Percentiles rank a stretch among this genome's conserved stretches.
These are phyloP conservation scores for Talaromyces marneffei DNA, from an alignment of 2,329 filamentous ascomycete genomes.

Conservation along the genomic window DNA sequence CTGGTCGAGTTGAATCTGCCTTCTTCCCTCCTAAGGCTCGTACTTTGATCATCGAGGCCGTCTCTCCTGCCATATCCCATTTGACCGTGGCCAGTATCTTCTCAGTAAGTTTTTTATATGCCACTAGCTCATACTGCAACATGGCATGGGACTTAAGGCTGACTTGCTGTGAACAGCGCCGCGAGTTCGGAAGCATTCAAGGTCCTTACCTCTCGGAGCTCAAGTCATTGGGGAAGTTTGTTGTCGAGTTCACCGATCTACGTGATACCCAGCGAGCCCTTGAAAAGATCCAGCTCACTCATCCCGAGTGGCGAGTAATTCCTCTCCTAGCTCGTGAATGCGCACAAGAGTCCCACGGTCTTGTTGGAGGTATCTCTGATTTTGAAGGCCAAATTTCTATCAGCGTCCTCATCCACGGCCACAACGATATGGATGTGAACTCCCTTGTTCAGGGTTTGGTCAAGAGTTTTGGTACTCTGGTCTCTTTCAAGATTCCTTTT, in stretches of 20 bases:
- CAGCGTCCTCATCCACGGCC: constrained; percentile 40
- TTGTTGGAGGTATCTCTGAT: constrained; percentile 30
- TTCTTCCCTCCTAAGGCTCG: constrained; percentile 18
- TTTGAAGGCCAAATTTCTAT: constrained; percentile 54
- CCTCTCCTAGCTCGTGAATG: constrained; percentile 45
- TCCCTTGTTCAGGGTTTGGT: constrained; percentile 41
- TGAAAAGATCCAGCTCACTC: constrained; percentile 41
- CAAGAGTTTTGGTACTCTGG: constrained; percentile 35
- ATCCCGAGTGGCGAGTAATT: constrained; percentile 44
- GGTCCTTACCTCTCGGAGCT: constrained; percentile 34
- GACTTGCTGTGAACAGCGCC: constrained; percentile 21
- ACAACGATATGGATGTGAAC: constrained; percentile 37
- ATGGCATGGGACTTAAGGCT: not conserved
- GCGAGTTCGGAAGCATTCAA: constrained; percentile 33
- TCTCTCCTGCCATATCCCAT: constrained; percentile 27
- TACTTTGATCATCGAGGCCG: constrained; percentile 30
- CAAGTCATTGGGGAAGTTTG: constrained; percentile 40
- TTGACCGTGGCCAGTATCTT: constrained; percentile 35
- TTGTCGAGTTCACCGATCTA: constrained; percentile 55
- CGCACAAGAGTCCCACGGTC: constrained; percentile 31
- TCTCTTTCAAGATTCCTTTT: constrained; percentile 27
- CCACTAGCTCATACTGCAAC: not conserved
- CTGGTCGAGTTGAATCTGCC: constrained; percentile 12
- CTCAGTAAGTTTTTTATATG: constrained; percentile 27
- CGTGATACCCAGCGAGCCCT: constrained; percentile 52